Percentiles rank a stretch among this genome's conserved stretches.
phyloP scores from a whole-genome alignment of 2,329 filamentous ascomycete genomes.

The Neoarthrinium moseri region DNA sequence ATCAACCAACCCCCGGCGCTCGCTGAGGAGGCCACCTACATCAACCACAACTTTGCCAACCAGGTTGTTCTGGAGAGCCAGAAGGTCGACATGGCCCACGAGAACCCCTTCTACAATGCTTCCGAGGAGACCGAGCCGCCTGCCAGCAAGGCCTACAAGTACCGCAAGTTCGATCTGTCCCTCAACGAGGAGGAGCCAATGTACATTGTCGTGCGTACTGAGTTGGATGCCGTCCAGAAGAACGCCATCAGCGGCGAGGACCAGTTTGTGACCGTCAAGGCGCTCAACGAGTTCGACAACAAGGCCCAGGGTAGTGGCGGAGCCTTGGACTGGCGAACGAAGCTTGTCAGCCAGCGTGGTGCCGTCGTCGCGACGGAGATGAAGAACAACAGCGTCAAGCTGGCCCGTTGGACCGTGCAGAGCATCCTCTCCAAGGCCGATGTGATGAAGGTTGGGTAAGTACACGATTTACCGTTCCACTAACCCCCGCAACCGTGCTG shows the following conservation, averaged over 20 bases:
- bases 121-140: conserved; percentile 90
- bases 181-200: conserved; percentile 93
- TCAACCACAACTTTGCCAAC: conserved; percentile 99
- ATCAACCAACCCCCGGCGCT: conserved; percentile 94
- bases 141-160: conserved; percentile 97
- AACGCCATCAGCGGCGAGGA: conserved; percentile 90
- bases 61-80: conserved; percentile 86
- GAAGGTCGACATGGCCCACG: conserved; percentile 81
- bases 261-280: conserved; percentile 89
- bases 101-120: conserved; percentile 97
- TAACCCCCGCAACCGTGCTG: background rate
- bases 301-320: conserved; percentile 95
- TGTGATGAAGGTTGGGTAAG: conserved; percentile 94
- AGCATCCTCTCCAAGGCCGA: conserved; percentile 97
- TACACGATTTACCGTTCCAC: conserved; percentile 22
- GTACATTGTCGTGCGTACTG: conserved; percentile 88
- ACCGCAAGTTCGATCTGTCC: conserved; percentile 93
- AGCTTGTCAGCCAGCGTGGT: conserved; percentile 91
- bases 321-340: conserved; percentile 94
- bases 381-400: conserved; percentile 99
- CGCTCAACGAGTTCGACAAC: conserved; percentile 98
- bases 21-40: conserved; percentile 96
- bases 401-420: conserved; percentile 96
- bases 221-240: conserved; percentile 94
- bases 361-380: conserved; percentile 98